phyloP scores from a whole-genome alignment of 768 basidiomycete genomes.

The Suillus fuscotomentosus region DNA sequence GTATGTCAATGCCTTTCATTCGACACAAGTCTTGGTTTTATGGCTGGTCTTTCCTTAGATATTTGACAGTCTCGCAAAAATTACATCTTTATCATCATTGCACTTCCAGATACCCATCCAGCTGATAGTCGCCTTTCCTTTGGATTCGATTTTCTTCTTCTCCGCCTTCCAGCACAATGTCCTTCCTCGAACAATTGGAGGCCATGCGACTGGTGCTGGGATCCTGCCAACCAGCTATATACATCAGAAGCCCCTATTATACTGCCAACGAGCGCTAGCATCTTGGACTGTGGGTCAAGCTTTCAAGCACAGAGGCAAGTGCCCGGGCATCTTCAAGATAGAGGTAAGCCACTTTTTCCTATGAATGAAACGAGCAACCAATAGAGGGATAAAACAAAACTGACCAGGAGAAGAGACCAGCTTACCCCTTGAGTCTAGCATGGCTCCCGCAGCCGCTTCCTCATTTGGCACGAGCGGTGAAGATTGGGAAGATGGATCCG shows the following conservation, averaged over 20 bases:
- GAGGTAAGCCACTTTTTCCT: conserved; percentile 20
- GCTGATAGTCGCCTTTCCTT: too few species aligned
- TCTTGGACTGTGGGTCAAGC: conserved; percentile 33
- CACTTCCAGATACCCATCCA: too few species aligned
- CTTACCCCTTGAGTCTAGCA: not conserved
- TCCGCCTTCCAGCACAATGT: too few species aligned
- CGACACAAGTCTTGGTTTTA: not conserved
- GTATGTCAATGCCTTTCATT: not conserved
- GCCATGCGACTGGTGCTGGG: not conserved
- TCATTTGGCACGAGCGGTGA: not conserved
- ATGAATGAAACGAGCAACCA: conserved; percentile 7
- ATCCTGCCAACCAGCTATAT: too few species aligned
- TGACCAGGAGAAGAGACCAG: not conserved
- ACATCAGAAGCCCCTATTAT: too few species aligned
- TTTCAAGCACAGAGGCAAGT: conserved; percentile 29
- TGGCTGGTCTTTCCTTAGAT: not conserved
- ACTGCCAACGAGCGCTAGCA: conserved; percentile 20
- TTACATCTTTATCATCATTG: too few species aligned
- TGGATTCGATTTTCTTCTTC: too few species aligned
- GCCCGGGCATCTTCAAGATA: conserved; percentile 21
- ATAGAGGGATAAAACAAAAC: conserved; percentile 16
- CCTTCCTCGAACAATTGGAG: too few species aligned
- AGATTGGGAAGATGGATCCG: conserved; percentile 10
- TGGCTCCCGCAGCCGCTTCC: conserved; percentile 1
- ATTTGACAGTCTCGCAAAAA: not conserved